Base-by-base conservation (phyloP, 202 grass and related monocot genomes). In the Cymbopogon flexuosus region DNA sequence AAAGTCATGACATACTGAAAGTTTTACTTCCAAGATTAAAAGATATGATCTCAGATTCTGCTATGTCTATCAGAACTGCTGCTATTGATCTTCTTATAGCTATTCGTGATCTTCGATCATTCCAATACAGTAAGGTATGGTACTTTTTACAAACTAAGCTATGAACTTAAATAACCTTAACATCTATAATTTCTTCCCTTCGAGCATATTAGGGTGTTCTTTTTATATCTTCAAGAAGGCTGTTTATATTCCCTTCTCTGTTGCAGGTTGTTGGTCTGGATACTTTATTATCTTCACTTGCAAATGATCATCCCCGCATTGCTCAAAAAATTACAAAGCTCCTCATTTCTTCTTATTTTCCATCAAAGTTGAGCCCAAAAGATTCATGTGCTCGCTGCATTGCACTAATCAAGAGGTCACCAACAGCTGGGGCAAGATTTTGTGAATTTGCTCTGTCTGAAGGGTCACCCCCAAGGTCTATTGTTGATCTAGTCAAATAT, bases 311-410 rank as follows among this genome's bases (percentile, higher is more conserved):
- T 65, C 24, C 90, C 52, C 86, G 90, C 89, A 84, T 98, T 76
- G 96, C 96, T 81, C 79, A 87, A 72, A 95, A 95, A 89, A 94
- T 98, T 79, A 95, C 92, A 81, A 98, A 80, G 70, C 86, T 95
- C 61, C 87, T 98, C 43, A 84, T 95, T 57, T 86, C 96, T 68
- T 88, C 92, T 70, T 98, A 98, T 85, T 98, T 98, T 57, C 92
- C 96, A 81, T 86, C 92, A 67, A 98, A 93, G 60, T 72, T 93
- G 71, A 56, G 64, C 65, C 56, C 84, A 45, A 93, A 90, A 72
- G 90, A 98, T 70, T 84, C 90, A 88, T 93, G 84, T 72, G 85
- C 49, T 83, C 92, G 90, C 54, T 91, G 86, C 81, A 89, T 93
- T 82, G 87, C 84, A 68, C 73, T 95, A 23, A 88, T 95, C 78